A percentile compares a stretch with the other conserved stretches of the same genome.
These are phyloP conservation scores for Mercurialis annua DNA, from an alignment of 345 rosid species.

Conservation along the genomic window DNA sequence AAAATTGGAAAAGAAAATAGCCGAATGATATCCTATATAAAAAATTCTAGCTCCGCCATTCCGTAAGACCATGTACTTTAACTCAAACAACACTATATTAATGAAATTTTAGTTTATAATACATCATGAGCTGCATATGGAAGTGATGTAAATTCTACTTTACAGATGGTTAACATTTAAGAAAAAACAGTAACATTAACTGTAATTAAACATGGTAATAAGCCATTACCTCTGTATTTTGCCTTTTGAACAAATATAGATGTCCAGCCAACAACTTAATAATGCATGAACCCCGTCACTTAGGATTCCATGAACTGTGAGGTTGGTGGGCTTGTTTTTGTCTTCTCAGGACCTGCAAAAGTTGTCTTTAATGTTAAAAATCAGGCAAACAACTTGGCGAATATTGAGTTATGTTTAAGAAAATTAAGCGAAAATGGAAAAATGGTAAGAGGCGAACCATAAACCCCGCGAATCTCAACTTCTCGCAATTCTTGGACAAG, in stretches of 20 bases:
- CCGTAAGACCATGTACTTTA: constrained; percentile 4
- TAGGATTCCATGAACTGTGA: constrained; percentile 81
- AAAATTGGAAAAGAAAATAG: no score
- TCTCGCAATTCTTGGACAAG: constrained; percentile 98
- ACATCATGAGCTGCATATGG: constrained; percentile 28
- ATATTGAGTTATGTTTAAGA: neutral
- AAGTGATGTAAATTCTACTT: constrained; percentile 16
- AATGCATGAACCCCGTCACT: constrained; percentile 11
- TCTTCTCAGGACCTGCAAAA: constrained; percentile 69
- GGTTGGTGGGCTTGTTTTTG: constrained; percentile 71
- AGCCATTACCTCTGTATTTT: constrained; percentile 17
- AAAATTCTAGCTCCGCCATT: no score
- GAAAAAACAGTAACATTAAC: constrained; percentile 12
- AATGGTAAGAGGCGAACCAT: constrained; percentile 40
- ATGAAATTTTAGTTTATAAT: constrained; percentile 17
- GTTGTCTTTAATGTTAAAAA: constrained; percentile 7
- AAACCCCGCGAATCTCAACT: constrained; percentile 78
- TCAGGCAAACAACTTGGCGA: neutral
- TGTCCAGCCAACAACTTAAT: constrained; percentile 9
- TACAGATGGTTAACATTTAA: constrained; percentile 23
- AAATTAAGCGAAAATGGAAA: neutral
- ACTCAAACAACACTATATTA: constrained; percentile 17
- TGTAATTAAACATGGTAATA: constrained; percentile 17
- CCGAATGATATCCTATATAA: no score
- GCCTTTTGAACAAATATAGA: constrained; percentile 6